Conservation (phyloP, 495 filamentous ascomycete genomes). For the Cetradonia linearis region DNA sequence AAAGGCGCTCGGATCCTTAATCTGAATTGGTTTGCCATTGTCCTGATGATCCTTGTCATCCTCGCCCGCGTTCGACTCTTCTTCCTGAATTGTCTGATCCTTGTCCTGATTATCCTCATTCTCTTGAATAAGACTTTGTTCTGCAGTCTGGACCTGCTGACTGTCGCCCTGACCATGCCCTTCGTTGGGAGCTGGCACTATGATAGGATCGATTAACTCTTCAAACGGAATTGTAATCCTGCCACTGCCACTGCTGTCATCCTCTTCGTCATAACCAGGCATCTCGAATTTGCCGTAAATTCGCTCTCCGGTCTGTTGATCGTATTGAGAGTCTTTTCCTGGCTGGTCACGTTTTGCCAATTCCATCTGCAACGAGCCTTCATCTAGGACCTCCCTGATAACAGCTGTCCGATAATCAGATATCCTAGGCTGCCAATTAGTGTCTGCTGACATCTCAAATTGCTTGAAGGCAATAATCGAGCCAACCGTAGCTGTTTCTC, state of each 20-base stretch:
- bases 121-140: background rate
- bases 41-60: constrained; percentile 33
- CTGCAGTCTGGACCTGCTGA: constrained; percentile 25
- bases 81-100: background rate
- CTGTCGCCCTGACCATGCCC: constrained; percentile 18
- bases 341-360: constrained; percentile 61
- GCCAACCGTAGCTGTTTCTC: constrained; percentile 45
- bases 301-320: constrained; percentile 47
- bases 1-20: background rate
- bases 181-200: constrained; percentile 37
- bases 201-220: constrained; percentile 52
- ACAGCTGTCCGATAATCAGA: constrained; percentile 57
- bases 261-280: constrained; percentile 46
- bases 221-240: constrained; percentile 41
- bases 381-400: constrained; percentile 42
- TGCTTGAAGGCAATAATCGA: constrained; percentile 75
- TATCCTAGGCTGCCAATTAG: constrained; percentile 68
- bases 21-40: background rate
- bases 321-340: constrained; percentile 37
- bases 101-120: background rate
- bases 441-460: constrained; percentile 59
- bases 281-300: constrained; percentile 58
- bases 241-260: constrained; percentile 44
- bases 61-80: background rate
- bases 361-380: constrained; percentile 44